Evolutionary conservation across 192 early-diverging fungal species (phyloP), one percentile per base, ranked within the genome.

Genomic region (Backusella parvicylindrica): DNA sequence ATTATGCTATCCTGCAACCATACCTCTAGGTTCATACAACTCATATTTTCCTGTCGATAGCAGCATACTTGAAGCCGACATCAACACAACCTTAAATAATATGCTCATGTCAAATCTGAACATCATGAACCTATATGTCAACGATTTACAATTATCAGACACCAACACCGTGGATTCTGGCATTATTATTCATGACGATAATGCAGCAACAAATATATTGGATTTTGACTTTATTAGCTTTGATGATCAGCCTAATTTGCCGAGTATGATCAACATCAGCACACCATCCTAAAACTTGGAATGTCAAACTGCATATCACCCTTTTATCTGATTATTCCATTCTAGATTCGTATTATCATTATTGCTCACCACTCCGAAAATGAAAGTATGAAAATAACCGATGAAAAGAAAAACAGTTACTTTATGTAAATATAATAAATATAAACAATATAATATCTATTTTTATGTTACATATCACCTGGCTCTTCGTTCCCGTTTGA

Each of bases 401-500:
- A 47, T n/a, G 18, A n/a, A 47, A 47, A 47, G 3, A 6, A 47
- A n/a, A n/a, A 47, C 7, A 7, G 43, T 47, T 47, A 47, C n/a
- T 47, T 47, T 47, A 47, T 21, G 9, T 28, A 60, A 28, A 60
- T 60, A 28, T 13, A 60, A 26, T 49, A 11, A 53, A 53, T n/a
- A 26, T 50, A 53, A 23, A 56, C 21, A 56, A 56, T 26, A 56
- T 26, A 12, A 26, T 53, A 11, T 26, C 23, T 56, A 28, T 56
- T 28, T 56, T 26, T 56, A 56, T 56, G 26, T 56, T 60, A 60
- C 26, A 60, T 60, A 60, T 60, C 53, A 60, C 53, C 53, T 60
- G 53, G 53, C 66, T 68, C 36, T 67, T 67, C n/a, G n/a, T 23
- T 68, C 21, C n/a, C 33, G 38, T n/a, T 68, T n/a, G 66, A 68